Conservation (phyloP, 225 moss, liverwort and hornwort genomes). For the Takakia lepidozioides region DNA sequence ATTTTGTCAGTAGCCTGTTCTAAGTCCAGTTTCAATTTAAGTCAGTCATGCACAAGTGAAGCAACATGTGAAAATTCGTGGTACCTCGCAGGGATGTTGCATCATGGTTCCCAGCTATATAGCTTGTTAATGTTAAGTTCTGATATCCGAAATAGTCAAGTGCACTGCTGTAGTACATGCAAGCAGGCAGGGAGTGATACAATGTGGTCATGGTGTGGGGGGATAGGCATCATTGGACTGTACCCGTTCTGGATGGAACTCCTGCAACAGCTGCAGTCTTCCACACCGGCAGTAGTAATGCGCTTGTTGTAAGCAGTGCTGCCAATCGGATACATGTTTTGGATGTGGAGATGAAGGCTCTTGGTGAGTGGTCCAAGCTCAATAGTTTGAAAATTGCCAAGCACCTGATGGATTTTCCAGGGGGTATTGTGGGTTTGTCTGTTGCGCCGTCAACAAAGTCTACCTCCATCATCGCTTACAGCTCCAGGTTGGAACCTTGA, state of each 20-base stretch:
- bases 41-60: no score
- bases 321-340: conserved; percentile 83
- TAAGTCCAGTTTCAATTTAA: no score
- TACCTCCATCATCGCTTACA: conserved; percentile 82
- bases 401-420: conserved; percentile 81
- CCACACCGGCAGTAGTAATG: conserved; percentile 62
- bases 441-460: conserved; percentile 56
- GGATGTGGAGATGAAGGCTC: conserved; percentile 81
- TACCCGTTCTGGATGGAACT: conserved; percentile 83
- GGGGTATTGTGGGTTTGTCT: conserved; percentile 80
- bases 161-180: no score
- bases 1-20: no score
- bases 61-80: no score
- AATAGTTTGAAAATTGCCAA: conserved; percentile 51
- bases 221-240: conserved; percentile 94
- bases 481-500: conserved; percentile 57
- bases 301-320: conserved; percentile 84
- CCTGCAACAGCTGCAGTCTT: conserved; percentile 85
- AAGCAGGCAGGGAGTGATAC: no score
- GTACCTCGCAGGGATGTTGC: no score
- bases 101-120: no score
- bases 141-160: no score
- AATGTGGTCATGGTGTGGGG: no score
- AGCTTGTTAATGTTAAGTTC: no score
- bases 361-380: conserved; percentile 76